Base-by-base conservation (phyloP, 805 yeast genomes). In the Wickerhamomyces hampshirensis region DNA sequence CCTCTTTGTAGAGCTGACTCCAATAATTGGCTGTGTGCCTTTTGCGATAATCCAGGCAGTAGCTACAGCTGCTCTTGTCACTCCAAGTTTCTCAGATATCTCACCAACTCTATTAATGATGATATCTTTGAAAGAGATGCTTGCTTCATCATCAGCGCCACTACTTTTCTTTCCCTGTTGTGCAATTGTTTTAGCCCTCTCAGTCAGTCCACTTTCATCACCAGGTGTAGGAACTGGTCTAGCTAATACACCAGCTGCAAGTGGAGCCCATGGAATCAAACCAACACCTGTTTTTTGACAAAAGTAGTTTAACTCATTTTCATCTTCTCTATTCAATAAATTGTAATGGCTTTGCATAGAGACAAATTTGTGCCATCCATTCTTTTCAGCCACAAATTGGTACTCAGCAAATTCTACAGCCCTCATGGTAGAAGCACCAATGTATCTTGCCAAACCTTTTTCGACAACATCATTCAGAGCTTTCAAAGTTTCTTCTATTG, bases 361-460 rank as follows among this genome's bases (percentile, higher is more conserved):
- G 34, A 78, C 64, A 47, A 79, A 79, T 54, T 75, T 75, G 45
- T 62, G 62, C 80, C 80, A 78, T 26, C 69, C 70, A 43, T 68
- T 45, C 52, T 63, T 62, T 37, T 77, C 81, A 4, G 85, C 84
- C 35, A 67, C 56, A 37, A 56, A 56, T 51, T 79, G 84, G 47
- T 75, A 48, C 48, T 64, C 65, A 2, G 66, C 75, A 50, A 78
- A 76, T 45, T 77, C 74, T 16, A 59, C 59, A 2, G 79, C 70
- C 45, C 62, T 64, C 80, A 76, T 77, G 3, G 80, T 58, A 0
- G 81, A 75, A 2, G 82, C 81, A 10, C 84, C 84, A 41, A 78
- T 67, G 51, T 78, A 78, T 30, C 81, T 61, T 5, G 65, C 62
- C 23, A 60, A 53, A 10, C 80, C 80, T 27, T 49, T 38, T 29